Conservation (phyloP, 2,329 filamentous ascomycete species). For the Juglanconis sp. region DNA sequence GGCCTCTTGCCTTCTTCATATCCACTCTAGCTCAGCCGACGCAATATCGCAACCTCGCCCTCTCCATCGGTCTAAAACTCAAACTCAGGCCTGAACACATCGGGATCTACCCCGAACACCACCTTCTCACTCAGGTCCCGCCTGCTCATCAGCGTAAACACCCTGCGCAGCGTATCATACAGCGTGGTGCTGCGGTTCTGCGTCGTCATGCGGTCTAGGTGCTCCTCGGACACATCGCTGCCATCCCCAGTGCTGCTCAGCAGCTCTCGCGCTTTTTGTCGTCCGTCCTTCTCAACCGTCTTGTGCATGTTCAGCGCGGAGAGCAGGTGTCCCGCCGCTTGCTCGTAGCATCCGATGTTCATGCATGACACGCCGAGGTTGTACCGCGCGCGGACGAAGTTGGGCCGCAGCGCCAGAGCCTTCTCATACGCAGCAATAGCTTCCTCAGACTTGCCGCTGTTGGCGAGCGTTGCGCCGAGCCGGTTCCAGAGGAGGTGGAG, state of each 20-base stretch:
- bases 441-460: slow-evolving; percentile 89
- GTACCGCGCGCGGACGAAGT: slow-evolving; percentile 95
- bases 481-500: slow-evolving; percentile 96
- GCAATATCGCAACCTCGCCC: background rate
- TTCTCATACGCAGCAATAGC: slow-evolving; percentile 96
- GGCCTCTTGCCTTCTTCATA: background rate
- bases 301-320: slow-evolving; percentile 95
- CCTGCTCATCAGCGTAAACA: slow-evolving; percentile 95
- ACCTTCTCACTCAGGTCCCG: slow-evolving; percentile 86
- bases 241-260: slow-evolving; percentile 55
- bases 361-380: slow-evolving; percentile 96
- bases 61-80: slow-evolving; percentile 41
- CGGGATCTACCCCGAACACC: slow-evolving; percentile 84
- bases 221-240: slow-evolving; percentile 56
- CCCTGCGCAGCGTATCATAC: slow-evolving; percentile 87
- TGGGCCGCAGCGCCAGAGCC: slow-evolving; percentile 82
- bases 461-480: slow-evolving; percentile 91
- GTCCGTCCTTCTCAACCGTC: slow-evolving; percentile 80
- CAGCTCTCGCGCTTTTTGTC: slow-evolving; percentile 79
- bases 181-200: slow-evolving; percentile 97
- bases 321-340: slow-evolving; percentile 89
- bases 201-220: slow-evolving; percentile 81
- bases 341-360: slow-evolving; percentile 91
- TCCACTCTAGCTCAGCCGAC: background rate
- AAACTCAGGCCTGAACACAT: slow-evolving; percentile 84